A percentile compares a stretch with the other conserved stretches of the same genome.
phyloP scores from a whole-genome alignment of 257 asterid genomes.

The Nicotiana otophora region DNA sequence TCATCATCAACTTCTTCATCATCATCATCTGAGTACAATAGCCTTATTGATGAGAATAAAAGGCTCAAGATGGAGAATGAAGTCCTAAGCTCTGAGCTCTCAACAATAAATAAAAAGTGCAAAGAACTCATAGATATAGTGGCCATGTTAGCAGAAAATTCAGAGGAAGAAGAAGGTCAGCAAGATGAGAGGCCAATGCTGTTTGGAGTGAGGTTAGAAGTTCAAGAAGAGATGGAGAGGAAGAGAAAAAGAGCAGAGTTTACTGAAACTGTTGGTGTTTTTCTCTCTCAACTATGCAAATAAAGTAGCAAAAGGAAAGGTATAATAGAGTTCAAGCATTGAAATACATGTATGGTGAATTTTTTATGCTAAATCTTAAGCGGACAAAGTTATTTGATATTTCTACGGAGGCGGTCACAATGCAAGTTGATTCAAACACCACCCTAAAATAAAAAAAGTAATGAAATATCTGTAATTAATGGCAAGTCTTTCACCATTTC shows the following conservation, averaged over 20 bases:
- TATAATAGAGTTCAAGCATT: background rate
- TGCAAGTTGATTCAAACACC: background rate
- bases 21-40: conserved; percentile 41
- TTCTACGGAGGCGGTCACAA: background rate
- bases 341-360: background rate
- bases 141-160: conserved; percentile 16
- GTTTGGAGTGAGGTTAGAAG: conserved; percentile 75
- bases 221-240: conserved; percentile 38
- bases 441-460: background rate
- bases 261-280: conserved; percentile 23
- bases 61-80: conserved; percentile 69
- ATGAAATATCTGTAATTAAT: background rate
- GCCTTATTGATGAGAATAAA: conserved; percentile 72
- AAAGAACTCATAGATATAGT: conserved; percentile 68
- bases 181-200: conserved; percentile 48
- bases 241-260: conserved; percentile 50
- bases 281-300: conserved; percentile 42
- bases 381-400: background rate
- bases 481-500: background rate
- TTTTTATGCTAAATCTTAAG: background rate
- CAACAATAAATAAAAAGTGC: conserved; percentile 59
- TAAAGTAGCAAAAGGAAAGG: conserved; percentile 7
- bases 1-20: conserved; percentile 49
- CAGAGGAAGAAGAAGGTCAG: conserved; percentile 5
- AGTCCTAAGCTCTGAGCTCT: conserved; percentile 48